Percentiles rank a stretch among this genome's conserved stretches.
Evolutionary conservation across 2,329 filamentous ascomycete genomes (phyloP).

Genomic region (Didymella pinodella): DNA sequence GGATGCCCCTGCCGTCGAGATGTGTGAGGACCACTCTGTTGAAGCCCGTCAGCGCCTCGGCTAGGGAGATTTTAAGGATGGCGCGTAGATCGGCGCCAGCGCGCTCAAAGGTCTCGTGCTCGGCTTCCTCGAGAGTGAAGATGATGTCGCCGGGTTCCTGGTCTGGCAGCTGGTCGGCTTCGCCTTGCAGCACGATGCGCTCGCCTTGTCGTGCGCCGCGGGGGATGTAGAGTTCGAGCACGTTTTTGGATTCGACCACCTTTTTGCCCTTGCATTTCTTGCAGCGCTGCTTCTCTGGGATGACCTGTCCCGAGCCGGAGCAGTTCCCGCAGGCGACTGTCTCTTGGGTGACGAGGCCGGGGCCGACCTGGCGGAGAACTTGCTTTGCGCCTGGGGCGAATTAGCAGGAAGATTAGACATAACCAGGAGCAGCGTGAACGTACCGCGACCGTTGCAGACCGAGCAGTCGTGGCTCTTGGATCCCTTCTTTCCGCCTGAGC

Average conservation of each 20-base stretch:
- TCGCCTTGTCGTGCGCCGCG: conserved; percentile 82
- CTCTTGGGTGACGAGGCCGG: conserved; percentile 83
- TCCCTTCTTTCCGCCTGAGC: conserved; percentile 88
- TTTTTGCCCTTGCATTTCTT: conserved; percentile 98
- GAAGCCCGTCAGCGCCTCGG: conserved; percentile 87
- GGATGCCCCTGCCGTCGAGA: conserved; percentile 90
- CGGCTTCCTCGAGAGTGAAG: conserved; percentile 83
- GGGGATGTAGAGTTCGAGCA: conserved; percentile 94
- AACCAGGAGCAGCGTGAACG: conserved; percentile 10
- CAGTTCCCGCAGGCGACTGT: conserved; percentile 83
- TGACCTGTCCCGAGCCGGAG: conserved; percentile 82
- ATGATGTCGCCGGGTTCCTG: conserved; percentile 92
- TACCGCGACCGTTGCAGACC: conserved; percentile 80
- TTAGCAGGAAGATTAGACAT: conserved; percentile 24
- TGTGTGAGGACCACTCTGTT: conserved; percentile 89
- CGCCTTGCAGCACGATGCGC: conserved; percentile 86
- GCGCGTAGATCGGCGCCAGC: conserved; percentile 85
- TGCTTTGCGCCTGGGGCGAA: conserved; percentile 68
- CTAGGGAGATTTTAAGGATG: conserved; percentile 79
- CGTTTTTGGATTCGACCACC: conserved; percentile 87
- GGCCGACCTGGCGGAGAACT: conserved; percentile 82
- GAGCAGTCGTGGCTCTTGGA: conserved; percentile 84
- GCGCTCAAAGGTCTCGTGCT: conserved; percentile 82
- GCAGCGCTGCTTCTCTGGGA: conserved; percentile 96
- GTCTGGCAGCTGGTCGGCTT: conserved; percentile 91